phyloP scores from a whole-genome alignment of 352 stramenopile species.

The Pythium periplocum region DNA sequence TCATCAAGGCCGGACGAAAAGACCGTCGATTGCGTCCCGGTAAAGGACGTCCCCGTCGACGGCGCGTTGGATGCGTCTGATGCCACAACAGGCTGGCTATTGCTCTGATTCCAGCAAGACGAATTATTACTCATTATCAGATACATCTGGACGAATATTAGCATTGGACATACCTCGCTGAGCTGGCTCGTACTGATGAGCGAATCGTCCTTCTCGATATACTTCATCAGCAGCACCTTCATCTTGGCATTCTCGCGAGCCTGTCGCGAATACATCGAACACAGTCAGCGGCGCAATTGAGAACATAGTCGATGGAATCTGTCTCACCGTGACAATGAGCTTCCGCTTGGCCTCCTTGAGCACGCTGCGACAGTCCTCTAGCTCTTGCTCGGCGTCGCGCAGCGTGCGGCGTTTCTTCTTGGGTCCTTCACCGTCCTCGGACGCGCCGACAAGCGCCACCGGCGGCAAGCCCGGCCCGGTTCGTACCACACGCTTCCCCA shows the following conservation, averaged over 20 bases:
- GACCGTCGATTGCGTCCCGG: slow-evolving; percentile 34
- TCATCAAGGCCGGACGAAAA: slow-evolving; percentile 39
- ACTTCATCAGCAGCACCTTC: slow-evolving; percentile 82
- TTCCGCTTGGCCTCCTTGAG: slow-evolving; percentile 57
- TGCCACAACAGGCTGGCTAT: slow-evolving; percentile 22
- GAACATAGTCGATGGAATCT: background rate
- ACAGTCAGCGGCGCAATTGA: background rate
- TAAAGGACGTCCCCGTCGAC: slow-evolving; percentile 9
- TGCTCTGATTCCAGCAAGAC: background rate
- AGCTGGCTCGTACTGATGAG: slow-evolving; percentile 73
- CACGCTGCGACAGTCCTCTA: slow-evolving; percentile 35
- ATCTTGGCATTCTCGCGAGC: slow-evolving; percentile 83
- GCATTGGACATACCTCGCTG: slow-evolving; percentile 17
- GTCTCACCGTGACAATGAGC: slow-evolving; percentile 53
- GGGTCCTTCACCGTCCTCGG: slow-evolving; percentile 12
- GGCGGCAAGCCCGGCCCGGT: no score
- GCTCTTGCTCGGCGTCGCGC: slow-evolving; percentile 58
- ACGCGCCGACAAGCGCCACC: no score
- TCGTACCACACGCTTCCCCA: no score
- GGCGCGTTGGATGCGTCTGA: slow-evolving; percentile 4
- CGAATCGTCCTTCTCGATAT: slow-evolving; percentile 83
- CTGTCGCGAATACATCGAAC: slow-evolving; percentile 13
- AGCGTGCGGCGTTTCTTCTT: slow-evolving; percentile 70
- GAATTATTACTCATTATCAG: background rate
- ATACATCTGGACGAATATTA: no score